A percentile compares a stretch with the other conserved stretches of the same genome.
Evolutionary conservation across 495 filamentous ascomycete genomes (phyloP).

Genomic region (Umbilicaria muhlenbergii): DNA sequence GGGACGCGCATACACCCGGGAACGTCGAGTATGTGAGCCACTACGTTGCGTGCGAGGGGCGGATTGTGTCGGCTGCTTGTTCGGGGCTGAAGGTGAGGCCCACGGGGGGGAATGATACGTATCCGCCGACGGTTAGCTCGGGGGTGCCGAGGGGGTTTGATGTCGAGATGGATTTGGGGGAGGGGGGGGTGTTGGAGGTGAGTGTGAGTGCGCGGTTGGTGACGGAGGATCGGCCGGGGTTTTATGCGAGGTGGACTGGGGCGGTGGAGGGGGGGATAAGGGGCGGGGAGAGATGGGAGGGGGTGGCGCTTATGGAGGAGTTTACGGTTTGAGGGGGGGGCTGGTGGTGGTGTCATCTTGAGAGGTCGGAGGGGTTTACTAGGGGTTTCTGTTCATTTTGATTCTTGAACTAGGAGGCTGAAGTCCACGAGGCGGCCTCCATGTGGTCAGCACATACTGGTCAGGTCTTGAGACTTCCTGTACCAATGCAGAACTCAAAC

Average conservation of each 20-base stretch:
- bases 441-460: too few species aligned
- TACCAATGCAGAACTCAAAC: too few species aligned
- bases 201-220: constrained; percentile 10
- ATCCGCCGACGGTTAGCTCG: constrained; percentile 8
- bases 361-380: too few species aligned
- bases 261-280: constrained; percentile 11
- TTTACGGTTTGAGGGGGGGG: too few species aligned
- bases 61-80: constrained; percentile 4
- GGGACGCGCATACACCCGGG: constrained; percentile 4
- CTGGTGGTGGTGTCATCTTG: too few species aligned
- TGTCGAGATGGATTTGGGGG: constrained; percentile 1
- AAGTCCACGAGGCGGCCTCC: too few species aligned
- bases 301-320: too few species aligned
- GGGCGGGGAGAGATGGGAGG: not conserved
- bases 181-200: constrained; percentile 6
- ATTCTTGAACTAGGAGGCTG: too few species aligned
- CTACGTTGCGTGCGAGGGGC: constrained; percentile 17
- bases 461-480: too few species aligned
- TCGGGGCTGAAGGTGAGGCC: constrained; percentile 10
- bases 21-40: constrained; percentile 17
- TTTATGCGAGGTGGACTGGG: constrained; percentile 18
- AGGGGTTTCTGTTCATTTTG: too few species aligned
- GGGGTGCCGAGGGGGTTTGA: constrained; percentile 2
- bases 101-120: constrained; percentile 2
- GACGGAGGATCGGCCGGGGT: constrained; percentile 9